Conservation (phyloP, 495 filamentous ascomycete species). For the Annulohypoxylon maeteangense region DNA sequence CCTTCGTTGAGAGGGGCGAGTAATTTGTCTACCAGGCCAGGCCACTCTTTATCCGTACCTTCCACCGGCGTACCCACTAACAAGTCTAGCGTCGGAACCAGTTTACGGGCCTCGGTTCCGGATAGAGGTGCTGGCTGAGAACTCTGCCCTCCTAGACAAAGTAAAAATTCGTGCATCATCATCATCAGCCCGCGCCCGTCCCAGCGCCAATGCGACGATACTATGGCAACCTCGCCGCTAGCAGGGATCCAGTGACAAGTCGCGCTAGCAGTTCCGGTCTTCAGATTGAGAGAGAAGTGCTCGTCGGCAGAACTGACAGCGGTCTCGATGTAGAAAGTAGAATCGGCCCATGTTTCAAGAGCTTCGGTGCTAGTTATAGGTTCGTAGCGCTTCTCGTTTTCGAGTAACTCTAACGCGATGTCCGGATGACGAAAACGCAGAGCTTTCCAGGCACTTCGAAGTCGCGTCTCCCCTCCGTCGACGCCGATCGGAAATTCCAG, state of each 20-base stretch:
- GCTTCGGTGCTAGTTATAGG: background rate
- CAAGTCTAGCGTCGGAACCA: slow-evolving; percentile 7
- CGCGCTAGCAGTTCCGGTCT: background rate
- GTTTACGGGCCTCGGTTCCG: background rate
- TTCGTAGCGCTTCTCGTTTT: slow-evolving; percentile 14
- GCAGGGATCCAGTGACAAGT: slow-evolving; percentile 24
- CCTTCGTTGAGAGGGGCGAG: slow-evolving; percentile 11
- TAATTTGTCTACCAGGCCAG: background rate
- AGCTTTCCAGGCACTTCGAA: slow-evolving; percentile 10
- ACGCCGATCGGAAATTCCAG: background rate
- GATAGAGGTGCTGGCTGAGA: background rate
- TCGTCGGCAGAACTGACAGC: slow-evolving; percentile 1
- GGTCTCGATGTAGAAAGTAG: slow-evolving; percentile 9
- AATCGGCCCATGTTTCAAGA: background rate
- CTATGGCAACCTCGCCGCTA: slow-evolving; percentile 13
- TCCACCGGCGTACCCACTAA: background rate
- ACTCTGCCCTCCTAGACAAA: background rate
- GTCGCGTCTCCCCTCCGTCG: background rate
- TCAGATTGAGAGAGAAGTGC: slow-evolving; percentile 9
- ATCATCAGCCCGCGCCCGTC: slow-evolving; percentile 17
- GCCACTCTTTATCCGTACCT: background rate
- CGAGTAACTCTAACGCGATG: slow-evolving; percentile 4
- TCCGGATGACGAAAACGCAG: slow-evolving; percentile 19
- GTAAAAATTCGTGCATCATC: slow-evolving; percentile 12
- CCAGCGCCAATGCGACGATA: slow-evolving; percentile 17